Base-by-base conservation (phyloP, 2,329 filamentous ascomycete species). In the Penicillium sp. region DNA sequence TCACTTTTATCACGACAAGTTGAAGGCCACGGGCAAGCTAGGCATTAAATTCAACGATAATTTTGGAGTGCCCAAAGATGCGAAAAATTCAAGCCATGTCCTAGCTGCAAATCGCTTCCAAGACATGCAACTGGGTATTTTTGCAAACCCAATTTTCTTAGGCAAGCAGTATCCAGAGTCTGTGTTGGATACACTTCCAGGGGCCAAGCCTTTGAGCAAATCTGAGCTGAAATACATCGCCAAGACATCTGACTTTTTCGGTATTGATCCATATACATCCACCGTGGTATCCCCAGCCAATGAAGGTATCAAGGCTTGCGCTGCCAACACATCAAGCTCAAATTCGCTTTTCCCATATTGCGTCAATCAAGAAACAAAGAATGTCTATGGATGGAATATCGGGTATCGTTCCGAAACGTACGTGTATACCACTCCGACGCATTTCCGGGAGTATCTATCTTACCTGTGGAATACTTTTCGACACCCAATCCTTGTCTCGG, bases 391-490 rank as follows among this genome's bases (percentile, higher is more conserved):
- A 2, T 86, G 83, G 83, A 73, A 81, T 59, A 81, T 85, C 45
- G 83, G 83, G 18, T 83, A 84, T 57, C 73, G 76, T 11, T 83
- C 80, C 2, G 71, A 82, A 32, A 75, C 75, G 2, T 83, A 84
- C 61, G 78, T 81, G n/a, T 84, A 85, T 67, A 79, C 81, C 32
- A 81, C 84, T 0, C 84, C 83, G 0, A 66, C 62, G 0, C 62
- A 69, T 35, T 60, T 71, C 29, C 67, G 68, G 4, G 76, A 74
- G 2, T 85, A 83, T 59, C 75, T 87, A 4, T 78, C 74, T 59
- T 86, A 85, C 61, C 69, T 87, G 2, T 83, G 79, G 74, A 84
- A 84, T 66, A 84, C 80, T 0, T 87, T 79, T 74, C 76, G 70
- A 30, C 65, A 68, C 0, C 79, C 80, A 0, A 69, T 84, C 5